Conservation (phyloP, 2,329 filamentous ascomycete species). For the Ceratocystiopsis brevicomis region DNA sequence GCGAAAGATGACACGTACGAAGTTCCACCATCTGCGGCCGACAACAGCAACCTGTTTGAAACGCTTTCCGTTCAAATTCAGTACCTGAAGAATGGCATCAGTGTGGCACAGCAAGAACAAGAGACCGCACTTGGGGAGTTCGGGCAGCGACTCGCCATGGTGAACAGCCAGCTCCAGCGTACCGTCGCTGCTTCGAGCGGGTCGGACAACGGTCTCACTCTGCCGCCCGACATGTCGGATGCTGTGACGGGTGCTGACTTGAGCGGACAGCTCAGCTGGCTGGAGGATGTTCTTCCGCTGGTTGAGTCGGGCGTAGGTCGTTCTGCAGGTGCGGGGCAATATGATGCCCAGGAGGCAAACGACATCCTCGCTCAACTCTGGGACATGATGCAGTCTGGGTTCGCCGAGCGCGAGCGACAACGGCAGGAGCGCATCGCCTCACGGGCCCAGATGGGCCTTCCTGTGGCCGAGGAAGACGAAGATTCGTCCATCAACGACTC, state of each 20-base stretch:
- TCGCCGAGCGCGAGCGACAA: constrained; percentile 34
- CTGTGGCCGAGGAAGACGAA: constrained; percentile 35
- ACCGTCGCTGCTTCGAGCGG: constrained; percentile 24
- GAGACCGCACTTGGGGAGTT: constrained; percentile 9
- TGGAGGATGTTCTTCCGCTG: constrained; percentile 39
- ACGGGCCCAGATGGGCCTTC: constrained; percentile 32
- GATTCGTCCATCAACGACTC: constrained; percentile 44
- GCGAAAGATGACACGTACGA: constrained; percentile 28
- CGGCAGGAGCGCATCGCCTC: constrained; percentile 33
- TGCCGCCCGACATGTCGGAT: constrained; percentile 38
- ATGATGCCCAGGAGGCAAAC: constrained; percentile 36
- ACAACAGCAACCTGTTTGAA: too few relatives aligned
- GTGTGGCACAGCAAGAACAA: constrained; percentile 39
- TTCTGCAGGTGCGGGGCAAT: constrained; percentile 16
- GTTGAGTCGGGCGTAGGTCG: constrained; percentile 26
- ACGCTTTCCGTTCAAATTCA: constrained; percentile 39
- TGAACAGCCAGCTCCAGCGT: constrained; percentile 46
- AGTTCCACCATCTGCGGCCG: not conserved
- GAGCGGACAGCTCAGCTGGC: constrained; percentile 49
- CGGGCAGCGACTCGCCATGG: constrained; percentile 23
- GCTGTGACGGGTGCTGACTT: constrained; percentile 35
- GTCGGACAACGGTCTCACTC: constrained; percentile 22
- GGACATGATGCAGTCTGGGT: constrained; percentile 36
- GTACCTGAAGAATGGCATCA: constrained; percentile 50
- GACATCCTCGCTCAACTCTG: constrained; percentile 33